Percentiles rank a stretch among this genome's conserved stretches.
Evolutionary conservation across 345 rosid genomes (phyloP).

Genomic region (Trapa bicornis): DNA sequence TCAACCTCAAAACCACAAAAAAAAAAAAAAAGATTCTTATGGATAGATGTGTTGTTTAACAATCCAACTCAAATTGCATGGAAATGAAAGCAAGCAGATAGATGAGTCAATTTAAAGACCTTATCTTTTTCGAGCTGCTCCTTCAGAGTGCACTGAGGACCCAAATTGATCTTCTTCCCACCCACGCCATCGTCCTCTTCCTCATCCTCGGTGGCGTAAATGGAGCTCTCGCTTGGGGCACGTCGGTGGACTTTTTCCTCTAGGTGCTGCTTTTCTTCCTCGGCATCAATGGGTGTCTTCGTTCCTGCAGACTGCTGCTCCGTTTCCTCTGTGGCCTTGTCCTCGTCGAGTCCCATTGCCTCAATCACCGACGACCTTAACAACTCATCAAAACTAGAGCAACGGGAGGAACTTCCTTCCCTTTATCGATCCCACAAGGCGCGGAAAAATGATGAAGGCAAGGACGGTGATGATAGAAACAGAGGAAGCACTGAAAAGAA

Average conservation of each 20-base stretch:
- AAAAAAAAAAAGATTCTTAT: neutral
- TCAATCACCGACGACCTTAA: slow-evolving; percentile 34
- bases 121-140: slow-evolving; percentile 62
- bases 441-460: neutral
- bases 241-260: slow-evolving; percentile 13
- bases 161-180: slow-evolving; percentile 43
- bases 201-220: slow-evolving; percentile 30
- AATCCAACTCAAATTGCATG: neutral
- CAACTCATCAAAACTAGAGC: slow-evolving; percentile 17
- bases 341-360: slow-evolving; percentile 29
- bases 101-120: slow-evolving; percentile 18
- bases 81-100: neutral
- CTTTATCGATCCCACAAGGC: neutral
- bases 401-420: neutral
- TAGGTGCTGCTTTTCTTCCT: slow-evolving; percentile 14
- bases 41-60: no score
- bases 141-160: slow-evolving; percentile 53
- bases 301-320: slow-evolving; percentile 15
- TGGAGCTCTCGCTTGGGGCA: slow-evolving; percentile 27
- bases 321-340: neutral
- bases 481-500: no score
- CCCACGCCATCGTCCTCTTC: slow-evolving; percentile 31
- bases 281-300: slow-evolving; percentile 12
- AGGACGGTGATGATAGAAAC: neutral
- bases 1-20: no score